Evolutionary conservation across 768 basidiomycete genomes (phyloP).

Genomic region (Termitomyces sp.): DNA sequence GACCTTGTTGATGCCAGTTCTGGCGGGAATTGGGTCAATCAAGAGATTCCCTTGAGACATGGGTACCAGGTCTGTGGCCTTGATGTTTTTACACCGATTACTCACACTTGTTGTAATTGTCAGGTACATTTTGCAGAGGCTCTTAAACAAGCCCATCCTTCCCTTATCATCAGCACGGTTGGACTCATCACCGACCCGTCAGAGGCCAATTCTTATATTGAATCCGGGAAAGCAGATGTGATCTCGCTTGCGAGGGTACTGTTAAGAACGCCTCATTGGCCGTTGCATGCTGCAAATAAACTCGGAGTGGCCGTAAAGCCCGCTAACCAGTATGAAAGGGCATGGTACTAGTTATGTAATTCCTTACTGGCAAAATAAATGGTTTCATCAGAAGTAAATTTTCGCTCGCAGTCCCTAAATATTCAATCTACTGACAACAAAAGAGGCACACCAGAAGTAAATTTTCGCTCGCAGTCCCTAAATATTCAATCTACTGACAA

Average conservation of each 20-base stretch:
- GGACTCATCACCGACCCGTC: slow-evolving; percentile 65
- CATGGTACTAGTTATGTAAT: slow-evolving; percentile 28
- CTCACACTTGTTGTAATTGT: not conserved
- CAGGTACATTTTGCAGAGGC: slow-evolving; percentile 67
- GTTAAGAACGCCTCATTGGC: slow-evolving; percentile 62
- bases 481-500: no score
- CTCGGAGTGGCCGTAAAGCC: slow-evolving; percentile 62
- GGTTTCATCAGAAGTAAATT: no score
- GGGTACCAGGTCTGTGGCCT: slow-evolving; percentile 50
- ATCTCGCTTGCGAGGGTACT: slow-evolving; percentile 65
- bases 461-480: not conserved
- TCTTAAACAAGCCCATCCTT: slow-evolving; percentile 54
- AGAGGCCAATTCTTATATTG: slow-evolving; percentile 51
- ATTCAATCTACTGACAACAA: no score
- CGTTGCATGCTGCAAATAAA: slow-evolving; percentile 52
- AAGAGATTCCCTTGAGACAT: slow-evolving; percentile 49
- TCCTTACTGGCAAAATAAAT: no score
- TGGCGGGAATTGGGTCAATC: slow-evolving; percentile 59
- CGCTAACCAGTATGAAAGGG: slow-evolving; percentile 68
- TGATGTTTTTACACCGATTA: not conserved
- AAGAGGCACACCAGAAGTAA: no score
- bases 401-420: not conserved
- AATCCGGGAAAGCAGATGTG: slow-evolving; percentile 62
- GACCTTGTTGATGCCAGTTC: slow-evolving; percentile 73
- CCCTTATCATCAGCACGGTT: slow-evolving; percentile 54